Base-by-base conservation (phyloP, 2,329 filamentous ascomycete species). In the Tolypocladium guangdongense region DNA sequence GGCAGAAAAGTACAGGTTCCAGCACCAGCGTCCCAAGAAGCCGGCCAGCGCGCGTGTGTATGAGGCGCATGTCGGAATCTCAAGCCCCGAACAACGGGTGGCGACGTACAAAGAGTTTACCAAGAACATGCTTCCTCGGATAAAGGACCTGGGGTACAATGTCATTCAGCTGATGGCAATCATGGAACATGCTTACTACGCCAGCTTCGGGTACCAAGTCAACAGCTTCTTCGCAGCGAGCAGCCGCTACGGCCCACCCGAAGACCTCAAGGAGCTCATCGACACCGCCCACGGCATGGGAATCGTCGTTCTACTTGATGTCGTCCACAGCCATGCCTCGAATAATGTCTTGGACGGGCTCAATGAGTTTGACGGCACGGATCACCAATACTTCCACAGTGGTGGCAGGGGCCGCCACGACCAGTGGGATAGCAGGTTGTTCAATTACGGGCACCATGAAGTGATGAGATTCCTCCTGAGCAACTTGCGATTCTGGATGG, bases 141-240 rank as follows among this genome's bases (percentile, higher is more conserved):
- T 99, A 73, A 86, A 91, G 66, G 76, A 83, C 58, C 77, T 97
- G 45, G 93, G 92, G 41, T 99, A 99, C 76, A 97, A 99, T 67
- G 88, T 91, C 52, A 97, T 99, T 61, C 93, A 99, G 68, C 78
- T 99, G 58, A 99, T 99, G 93, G 93, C 93, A 47, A 80, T 99
- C 66, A 99, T 99, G 92, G 93, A 99, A 68, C 93, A 99, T 71
- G 93, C 93, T 50, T 99, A 99, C 77, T 99, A 99, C 68, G 93
- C 93, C 63, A 97, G 92, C 66, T 99, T 99, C 64, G 93, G 93
- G 48, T 99, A 99, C 70, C 93, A 99, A 71, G 83, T 99, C 73
- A 99, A 97, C 76, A 96, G 88, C 71, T 99, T 99, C 77, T 99
- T 97, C 64, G 93, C 93, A 32, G 91, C 92, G 14, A 96, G 91